phyloP scores from a whole-genome alignment of 768 basidiomycete genomes.

The Leucosporidium yakuticum region DNA sequence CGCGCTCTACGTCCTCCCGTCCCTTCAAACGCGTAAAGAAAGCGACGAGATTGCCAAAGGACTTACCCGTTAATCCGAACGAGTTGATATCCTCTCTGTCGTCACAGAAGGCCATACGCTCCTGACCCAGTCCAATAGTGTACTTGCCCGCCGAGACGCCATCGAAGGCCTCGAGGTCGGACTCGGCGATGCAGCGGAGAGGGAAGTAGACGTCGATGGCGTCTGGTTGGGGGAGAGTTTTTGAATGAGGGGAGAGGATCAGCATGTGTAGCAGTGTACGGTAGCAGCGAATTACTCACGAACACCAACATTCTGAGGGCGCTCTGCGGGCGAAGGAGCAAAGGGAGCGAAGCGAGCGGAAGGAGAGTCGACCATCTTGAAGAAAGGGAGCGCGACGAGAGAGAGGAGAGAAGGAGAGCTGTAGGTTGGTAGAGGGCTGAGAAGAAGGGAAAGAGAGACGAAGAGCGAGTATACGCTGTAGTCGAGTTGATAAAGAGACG shows the following conservation, averaged over 20 bases:
- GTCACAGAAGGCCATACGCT: constrained; percentile 97
- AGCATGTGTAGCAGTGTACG: not conserved
- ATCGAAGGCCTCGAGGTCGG: constrained; percentile 87
- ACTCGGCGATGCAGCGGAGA: constrained; percentile 83
- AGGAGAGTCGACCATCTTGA: constrained; percentile 6
- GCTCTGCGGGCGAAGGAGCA: constrained; percentile 40
- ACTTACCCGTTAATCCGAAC: constrained; percentile 82
- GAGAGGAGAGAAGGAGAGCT: not conserved
- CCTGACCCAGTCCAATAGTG: constrained; percentile 95
- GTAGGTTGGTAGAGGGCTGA: no score
- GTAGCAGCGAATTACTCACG: constrained; percentile 45
- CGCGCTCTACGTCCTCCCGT: no score
- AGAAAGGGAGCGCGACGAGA: not conserved
- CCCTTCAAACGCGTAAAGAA: not conserved
- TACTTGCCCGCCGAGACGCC: constrained; percentile 93
- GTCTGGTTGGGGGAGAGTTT: constrained; percentile 24
- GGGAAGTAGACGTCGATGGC: constrained; percentile 90
- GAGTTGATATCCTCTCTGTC: constrained; percentile 99
- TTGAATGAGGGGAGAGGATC: not conserved
- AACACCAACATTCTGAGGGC: constrained; percentile 90
- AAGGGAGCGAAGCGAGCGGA: constrained; percentile 16
- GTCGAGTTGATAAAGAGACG: no score
- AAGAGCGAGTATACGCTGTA: no score
- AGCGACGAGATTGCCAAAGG: not conserved
- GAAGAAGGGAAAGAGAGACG: no score